A percentile compares a stretch with the other conserved stretches of the same genome.
These are phyloP conservation scores for Xylariaceae sp. DNA, from an alignment of 2,329 filamentous ascomycete species.

Conservation along the genomic window DNA sequence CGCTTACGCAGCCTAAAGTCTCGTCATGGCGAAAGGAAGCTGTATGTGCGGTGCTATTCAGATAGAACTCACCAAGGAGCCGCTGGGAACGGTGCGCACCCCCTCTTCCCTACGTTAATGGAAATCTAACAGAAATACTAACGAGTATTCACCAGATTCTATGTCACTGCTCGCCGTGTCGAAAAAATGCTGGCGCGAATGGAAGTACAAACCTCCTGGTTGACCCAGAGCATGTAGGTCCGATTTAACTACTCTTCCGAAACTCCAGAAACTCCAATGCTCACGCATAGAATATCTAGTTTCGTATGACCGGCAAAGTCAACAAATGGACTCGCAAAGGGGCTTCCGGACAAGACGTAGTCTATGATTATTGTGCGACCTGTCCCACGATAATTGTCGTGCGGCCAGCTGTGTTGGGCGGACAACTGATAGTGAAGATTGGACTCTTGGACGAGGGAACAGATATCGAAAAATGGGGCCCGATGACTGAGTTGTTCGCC, in stretches of 20 bases:
- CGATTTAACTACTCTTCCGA: too few relatives aligned
- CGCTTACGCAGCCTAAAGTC: too few relatives aligned
- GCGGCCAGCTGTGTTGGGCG: neutral
- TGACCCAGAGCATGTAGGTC: conserved; percentile 7
- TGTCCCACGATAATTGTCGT: conserved; percentile 13
- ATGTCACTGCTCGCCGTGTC: conserved; percentile 11
- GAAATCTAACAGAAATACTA: neutral
- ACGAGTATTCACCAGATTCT: conserved; percentile 1
- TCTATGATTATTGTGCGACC: conserved; percentile 6
- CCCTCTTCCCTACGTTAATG: neutral
- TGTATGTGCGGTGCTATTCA: conserved; percentile 13
- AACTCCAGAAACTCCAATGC: neutral
- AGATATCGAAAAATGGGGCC: conserved; percentile 4
- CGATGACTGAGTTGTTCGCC: conserved; percentile 8
- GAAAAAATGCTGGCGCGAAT: conserved; percentile 10
- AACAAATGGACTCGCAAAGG: conserved; percentile 10
- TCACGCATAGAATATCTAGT: neutral
- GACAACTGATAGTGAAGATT: conserved; percentile 5
- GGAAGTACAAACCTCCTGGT: conserved; percentile 13
- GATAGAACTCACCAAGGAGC: conserved; percentile 10
- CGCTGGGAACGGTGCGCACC: conserved; percentile 3
- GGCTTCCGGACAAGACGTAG: conserved; percentile 7
- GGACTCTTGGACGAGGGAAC: conserved; percentile 5
- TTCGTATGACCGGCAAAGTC: conserved; percentile 1
- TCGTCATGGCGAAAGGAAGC: conserved; percentile 6